Evolutionary conservation across 768 basidiomycete genomes (phyloP).

Genomic region (Suillus brevipes): DNA sequence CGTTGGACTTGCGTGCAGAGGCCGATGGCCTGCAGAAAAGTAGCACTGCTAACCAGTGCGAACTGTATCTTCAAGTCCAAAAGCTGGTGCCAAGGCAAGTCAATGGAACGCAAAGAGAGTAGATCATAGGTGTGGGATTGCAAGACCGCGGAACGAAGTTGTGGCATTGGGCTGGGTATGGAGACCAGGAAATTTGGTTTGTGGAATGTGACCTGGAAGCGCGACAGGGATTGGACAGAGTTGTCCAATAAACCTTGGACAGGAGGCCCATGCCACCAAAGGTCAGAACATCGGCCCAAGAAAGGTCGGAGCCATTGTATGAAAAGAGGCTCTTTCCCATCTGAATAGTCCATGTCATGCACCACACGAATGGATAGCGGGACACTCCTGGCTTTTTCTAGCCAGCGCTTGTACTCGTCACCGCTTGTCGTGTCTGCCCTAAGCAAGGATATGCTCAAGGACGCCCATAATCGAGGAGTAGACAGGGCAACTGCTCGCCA

Average conservation of each 20-base stretch:
- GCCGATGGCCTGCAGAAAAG: conserved; percentile 25
- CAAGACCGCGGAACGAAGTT: conserved; percentile 21
- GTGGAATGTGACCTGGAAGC: conserved; percentile 22
- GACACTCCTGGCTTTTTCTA: conserved; percentile 30
- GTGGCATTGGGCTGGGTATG: conserved; percentile 18
- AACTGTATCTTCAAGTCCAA: conserved; percentile 31
- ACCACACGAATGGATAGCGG: conserved; percentile 26
- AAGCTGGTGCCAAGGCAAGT: conserved; percentile 28
- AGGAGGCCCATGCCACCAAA: conserved; percentile 35
- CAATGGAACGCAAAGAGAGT: conserved; percentile 23
- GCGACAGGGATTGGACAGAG: conserved; percentile 14
- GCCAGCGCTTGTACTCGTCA: conserved; percentile 25
- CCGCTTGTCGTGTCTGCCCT: conserved; percentile 15
- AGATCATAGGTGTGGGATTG: conserved; percentile 24
- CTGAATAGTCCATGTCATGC: conserved; percentile 22
- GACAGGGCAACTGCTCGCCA: conserved; percentile 33
- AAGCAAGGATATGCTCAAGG: conserved; percentile 25
- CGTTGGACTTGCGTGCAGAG: conserved; percentile 23
- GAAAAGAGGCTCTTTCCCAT: conserved; percentile 10
- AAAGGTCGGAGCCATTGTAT: conserved; percentile 26
- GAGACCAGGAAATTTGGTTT: conserved; percentile 15
- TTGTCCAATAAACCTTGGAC: conserved; percentile 20
- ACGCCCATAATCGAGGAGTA: conserved; percentile 34
- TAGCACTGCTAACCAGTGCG: conserved; percentile 21
- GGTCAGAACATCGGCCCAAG: conserved; percentile 24